Evolutionary conservation across 176 grass and related monocot species (phyloP).

Genomic region (Neostapfia colusana): DNA sequence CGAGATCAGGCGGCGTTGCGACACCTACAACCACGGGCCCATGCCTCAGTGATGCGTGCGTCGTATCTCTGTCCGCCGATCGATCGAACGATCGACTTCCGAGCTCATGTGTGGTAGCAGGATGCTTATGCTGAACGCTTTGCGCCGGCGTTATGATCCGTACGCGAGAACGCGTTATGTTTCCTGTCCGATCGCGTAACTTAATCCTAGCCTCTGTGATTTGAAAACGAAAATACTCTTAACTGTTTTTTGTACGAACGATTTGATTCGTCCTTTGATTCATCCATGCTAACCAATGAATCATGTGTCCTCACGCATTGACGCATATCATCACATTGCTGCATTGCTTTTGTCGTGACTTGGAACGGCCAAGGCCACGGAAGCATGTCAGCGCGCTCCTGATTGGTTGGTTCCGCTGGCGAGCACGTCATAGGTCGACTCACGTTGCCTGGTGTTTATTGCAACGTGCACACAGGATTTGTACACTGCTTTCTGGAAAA

Average conservation of each 20-base stretch:
- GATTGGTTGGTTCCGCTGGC: background rate
- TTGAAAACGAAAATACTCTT: background rate
- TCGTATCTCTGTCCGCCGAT: too few species aligned
- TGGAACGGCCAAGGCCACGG: background rate
- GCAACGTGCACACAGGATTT: background rate
- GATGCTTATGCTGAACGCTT: background rate
- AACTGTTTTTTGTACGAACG: background rate
- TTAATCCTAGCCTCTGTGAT: slow-evolving; percentile 9
- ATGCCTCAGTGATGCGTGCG: slow-evolving; percentile 13
- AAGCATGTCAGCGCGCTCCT: slow-evolving; percentile 25
- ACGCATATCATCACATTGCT: background rate
- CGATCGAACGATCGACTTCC: background rate
- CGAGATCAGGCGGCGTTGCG: slow-evolving; percentile 78
- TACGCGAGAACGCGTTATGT: background rate
- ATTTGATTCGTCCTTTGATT: background rate
- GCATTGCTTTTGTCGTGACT: background rate
- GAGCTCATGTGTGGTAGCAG: background rate
- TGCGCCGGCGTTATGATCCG: background rate
- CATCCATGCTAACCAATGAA: background rate
- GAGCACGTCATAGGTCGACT: slow-evolving; percentile 1
- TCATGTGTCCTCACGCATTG: too few species aligned
- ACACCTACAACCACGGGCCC: slow-evolving; percentile 60
- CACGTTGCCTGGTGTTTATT: background rate
- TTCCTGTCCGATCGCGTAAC: slow-evolving; percentile 25
- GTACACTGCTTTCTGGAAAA: background rate